Base-by-base conservation (phyloP, 2,329 filamentous ascomycete species). In the Fusarium proliferatum region DNA sequence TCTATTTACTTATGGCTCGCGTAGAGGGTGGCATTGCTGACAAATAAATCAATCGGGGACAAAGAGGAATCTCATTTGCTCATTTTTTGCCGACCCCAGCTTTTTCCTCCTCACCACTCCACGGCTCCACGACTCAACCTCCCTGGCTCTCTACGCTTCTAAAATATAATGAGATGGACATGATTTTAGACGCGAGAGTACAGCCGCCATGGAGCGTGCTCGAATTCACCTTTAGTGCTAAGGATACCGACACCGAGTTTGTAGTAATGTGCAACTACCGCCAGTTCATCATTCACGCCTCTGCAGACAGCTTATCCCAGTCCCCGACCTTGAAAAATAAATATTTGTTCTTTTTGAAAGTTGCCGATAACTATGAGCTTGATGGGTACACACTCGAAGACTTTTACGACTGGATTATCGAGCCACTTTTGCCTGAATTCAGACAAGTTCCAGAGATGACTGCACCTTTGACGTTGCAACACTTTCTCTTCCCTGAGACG, bases 181-280 rank as follows among this genome's bases (percentile, higher is more conserved):
- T n/a, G 13, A 4, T 1, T 30, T 17, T 13, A 6, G 15, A 30
- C 2, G 23, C 9, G 5, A 11, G 2, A 30, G 16, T 4, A 2
- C 12, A 8, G 1, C 43, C 26, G 4, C 23, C 12, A 4, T 60
- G 45, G 34, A 60, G 45, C 3, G 45, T 41, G 1, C 11, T 60
- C 4, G 11, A 23, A 23, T 33, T 33, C 12, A 60, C 9, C 0
- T 60, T 41, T 1, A 19, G 15, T 28, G 28, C 1, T 36, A 1
- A 19, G 1, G 9, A 53, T 2, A 53, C 45, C 2, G 34, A 21
- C 6, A 4, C 34, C 0, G 30, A 41, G 26, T 8, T 53, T 2
- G 26, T 53, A 5, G 9, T 60, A 0, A 60, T 60, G 21, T 60
- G 45, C 10, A 53, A 60, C 1, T 36, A 39, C 21, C 26, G 23